These are phyloP conservation scores for Anthostomella pinea DNA, from an alignment of 2,329 filamentous ascomycete genomes.

Conservation along the genomic window DNA sequence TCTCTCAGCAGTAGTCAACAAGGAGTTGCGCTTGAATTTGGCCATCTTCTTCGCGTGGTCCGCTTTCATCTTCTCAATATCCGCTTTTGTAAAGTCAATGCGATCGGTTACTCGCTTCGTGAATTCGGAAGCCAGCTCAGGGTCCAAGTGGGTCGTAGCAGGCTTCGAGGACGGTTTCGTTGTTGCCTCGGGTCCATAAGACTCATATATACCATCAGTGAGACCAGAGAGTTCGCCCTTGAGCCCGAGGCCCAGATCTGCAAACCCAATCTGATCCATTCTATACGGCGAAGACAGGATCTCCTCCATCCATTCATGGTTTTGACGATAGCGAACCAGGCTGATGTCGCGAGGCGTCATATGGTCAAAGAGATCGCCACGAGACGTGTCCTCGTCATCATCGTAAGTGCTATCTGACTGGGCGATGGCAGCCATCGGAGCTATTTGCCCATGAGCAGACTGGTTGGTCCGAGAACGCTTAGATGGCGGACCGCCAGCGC, in stretches of 20 bases:
- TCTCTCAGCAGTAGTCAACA: constrained; percentile 71
- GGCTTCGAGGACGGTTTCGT: constrained; percentile 52
- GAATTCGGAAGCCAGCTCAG: constrained; percentile 80
- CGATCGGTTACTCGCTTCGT: constrained; percentile 72
- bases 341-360: constrained; percentile 89
- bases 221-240: constrained; percentile 78
- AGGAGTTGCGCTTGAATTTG: constrained; percentile 67
- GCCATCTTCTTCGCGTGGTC: constrained; percentile 74
- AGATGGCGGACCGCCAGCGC: constrained; percentile 47
- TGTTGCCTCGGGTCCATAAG: constrained; percentile 49
- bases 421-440: constrained; percentile 38
- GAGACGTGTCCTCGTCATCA: constrained; percentile 84
- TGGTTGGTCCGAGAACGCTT: constrained; percentile 52
- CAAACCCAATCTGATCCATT: constrained; percentile 78
- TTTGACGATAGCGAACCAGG: constrained; percentile 81
- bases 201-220: constrained; percentile 82
- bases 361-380: constrained; percentile 86
- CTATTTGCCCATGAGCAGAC: constrained; percentile 37
- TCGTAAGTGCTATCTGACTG: constrained; percentile 56
- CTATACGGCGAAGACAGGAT: constrained; percentile 87
- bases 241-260: constrained; percentile 81
- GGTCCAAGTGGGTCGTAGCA: constrained; percentile 65
- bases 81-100: constrained; percentile 69
- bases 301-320: constrained; percentile 99
- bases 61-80: constrained; percentile 81